A percentile compares a stretch with the other conserved stretches of the same genome.
Conservation (phyloP, 805 yeast genomes). For the Hermanozyma aechmeae region DNA sequence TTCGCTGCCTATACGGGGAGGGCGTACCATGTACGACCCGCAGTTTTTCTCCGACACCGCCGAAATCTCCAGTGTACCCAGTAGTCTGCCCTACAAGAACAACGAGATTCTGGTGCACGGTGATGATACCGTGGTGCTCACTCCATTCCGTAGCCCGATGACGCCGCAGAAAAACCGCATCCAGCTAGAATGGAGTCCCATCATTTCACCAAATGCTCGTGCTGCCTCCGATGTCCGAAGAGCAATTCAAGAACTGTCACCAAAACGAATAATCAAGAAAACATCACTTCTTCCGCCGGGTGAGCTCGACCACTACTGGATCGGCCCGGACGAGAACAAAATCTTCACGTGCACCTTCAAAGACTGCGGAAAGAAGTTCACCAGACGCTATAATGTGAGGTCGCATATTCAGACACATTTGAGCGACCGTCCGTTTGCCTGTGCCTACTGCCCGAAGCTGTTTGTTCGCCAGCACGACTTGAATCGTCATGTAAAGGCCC, state of each 20-base stretch:
- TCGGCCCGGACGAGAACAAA: conserved; percentile 68
- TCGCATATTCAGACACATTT: conserved; percentile 96
- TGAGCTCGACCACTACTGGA: conserved; percentile 72
- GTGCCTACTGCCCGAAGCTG: conserved; percentile 68
- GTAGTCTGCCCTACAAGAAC: neutral
- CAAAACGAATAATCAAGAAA: conserved; percentile 40
- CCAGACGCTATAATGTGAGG: conserved; percentile 83
- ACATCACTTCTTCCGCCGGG: conserved; percentile 81
- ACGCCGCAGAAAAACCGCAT: conserved; percentile 27
- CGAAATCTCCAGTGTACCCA: too few relatives aligned
- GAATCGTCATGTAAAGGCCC: conserved; percentile 82
- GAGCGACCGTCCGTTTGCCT: conserved; percentile 85
- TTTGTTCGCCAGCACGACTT: conserved; percentile 96
- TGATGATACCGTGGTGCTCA: conserved; percentile 31
- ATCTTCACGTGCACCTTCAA: conserved; percentile 67
- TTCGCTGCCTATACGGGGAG: conserved; percentile 20
- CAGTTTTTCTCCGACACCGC: conserved; percentile 29
- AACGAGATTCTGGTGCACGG: conserved; percentile 28
- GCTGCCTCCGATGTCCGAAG: conserved; percentile 8
- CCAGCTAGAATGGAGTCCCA: conserved; percentile 35
- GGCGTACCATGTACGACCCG: conserved; percentile 23
- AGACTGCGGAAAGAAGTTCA: conserved; percentile 73
- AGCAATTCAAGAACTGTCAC: conserved; percentile 34
- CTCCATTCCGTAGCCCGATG: too few relatives aligned
- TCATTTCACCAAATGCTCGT: conserved; percentile 28